Base-by-base conservation (phyloP, 148 eudicot genomes). In the Drosera capensis region DNA sequence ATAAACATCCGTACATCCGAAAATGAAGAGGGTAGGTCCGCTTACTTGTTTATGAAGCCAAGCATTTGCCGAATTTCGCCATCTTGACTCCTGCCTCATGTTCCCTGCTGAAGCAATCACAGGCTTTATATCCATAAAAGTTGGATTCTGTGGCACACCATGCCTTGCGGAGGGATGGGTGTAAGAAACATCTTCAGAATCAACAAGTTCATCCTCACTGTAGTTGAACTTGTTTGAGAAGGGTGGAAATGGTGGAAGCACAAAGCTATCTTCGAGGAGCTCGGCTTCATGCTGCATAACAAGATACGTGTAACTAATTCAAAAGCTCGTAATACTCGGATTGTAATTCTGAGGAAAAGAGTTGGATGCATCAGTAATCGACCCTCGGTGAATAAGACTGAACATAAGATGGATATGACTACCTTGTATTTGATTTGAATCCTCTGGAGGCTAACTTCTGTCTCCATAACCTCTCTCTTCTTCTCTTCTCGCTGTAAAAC, bases 341-440 rank as follows among this genome's bases (percentile, higher is more conserved):
- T 4, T 34, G 38, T 34, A 2, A 28, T 5, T 11, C 13, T 15
- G n/a, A 34, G 41, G 37, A 23, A 31, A 35, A 22, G 35, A 30
- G 1, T n/a, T n/a, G n/a, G n/a, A n/a, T n/a, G n/a, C n/a, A n/a
- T n/a, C n/a, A n/a, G n/a, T n/a, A n/a, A n/a, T n/a, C n/a, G n/a
- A n/a, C n/a, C n/a, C n/a, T n/a, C n/a, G n/a, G n/a, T n/a, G n/a
- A 23, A 39, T 44, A 15, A 15, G 26, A 22, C 20, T 3, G 20
- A 31, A 43, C 26, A 23, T 28, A 5, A 25, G n/a, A n/a, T n/a
- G n/a, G n/a, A n/a, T n/a, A n/a, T 13, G 17, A 31, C 15, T 78
- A 90, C 99, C 99, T 90, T 90, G 54, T 84, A 85, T 56, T 78
- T 75, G 68, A 84, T 48, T 45, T 90, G 99, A 49, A 80, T 66